These are phyloP conservation scores for Beta corolliflora DNA, from an alignment of 179 eudicot genomes.

Conservation along the genomic window DNA sequence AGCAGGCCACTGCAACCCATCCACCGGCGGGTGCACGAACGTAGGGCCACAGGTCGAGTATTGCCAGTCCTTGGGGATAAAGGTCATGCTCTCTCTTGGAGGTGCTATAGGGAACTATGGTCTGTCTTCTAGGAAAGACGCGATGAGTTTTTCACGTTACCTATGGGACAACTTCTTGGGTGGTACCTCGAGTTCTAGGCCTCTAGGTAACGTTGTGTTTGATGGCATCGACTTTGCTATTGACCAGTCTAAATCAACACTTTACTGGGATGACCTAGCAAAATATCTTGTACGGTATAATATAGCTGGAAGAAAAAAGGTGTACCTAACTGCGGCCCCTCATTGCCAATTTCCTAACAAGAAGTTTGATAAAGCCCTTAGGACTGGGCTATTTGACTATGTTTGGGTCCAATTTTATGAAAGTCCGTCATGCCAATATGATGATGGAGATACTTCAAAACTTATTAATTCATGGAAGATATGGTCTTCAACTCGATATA, in stretches of 20 bases:
- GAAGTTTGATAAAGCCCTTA: slow-evolving; percentile 43
- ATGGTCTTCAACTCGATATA: slow-evolving; percentile 41
- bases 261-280: slow-evolving; percentile 46
- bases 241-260: slow-evolving; percentile 42
- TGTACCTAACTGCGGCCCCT: slow-evolving; percentile 62
- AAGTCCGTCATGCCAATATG: slow-evolving; percentile 60
- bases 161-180: slow-evolving; percentile 55
- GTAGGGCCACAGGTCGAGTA: slow-evolving; percentile 36
- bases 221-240: slow-evolving; percentile 68
- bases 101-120: slow-evolving; percentile 63
- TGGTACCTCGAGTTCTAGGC: slow-evolving; percentile 45
- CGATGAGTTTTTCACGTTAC: slow-evolving; percentile 41
- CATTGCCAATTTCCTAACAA: slow-evolving; percentile 65
- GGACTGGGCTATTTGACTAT: slow-evolving; percentile 55
- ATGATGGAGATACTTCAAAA: slow-evolving; percentile 35
- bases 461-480: slow-evolving; percentile 46
- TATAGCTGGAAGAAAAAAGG: slow-evolving; percentile 27
- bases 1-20: slow-evolving; percentile 66
- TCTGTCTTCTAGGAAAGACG: slow-evolving; percentile 53
- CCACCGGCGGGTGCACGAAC: slow-evolving; percentile 38
- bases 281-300: background rate
- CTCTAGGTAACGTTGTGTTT: slow-evolving; percentile 49
- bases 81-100: slow-evolving; percentile 60
- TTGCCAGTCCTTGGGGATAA: slow-evolving; percentile 55
- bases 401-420: slow-evolving; percentile 77